A percentile compares a stretch with the other conserved stretches of the same genome.
Evolutionary conservation across 2,329 filamentous ascomycete genomes (phyloP).

Genomic region (Neoscytalidium dimidiatum): DNA sequence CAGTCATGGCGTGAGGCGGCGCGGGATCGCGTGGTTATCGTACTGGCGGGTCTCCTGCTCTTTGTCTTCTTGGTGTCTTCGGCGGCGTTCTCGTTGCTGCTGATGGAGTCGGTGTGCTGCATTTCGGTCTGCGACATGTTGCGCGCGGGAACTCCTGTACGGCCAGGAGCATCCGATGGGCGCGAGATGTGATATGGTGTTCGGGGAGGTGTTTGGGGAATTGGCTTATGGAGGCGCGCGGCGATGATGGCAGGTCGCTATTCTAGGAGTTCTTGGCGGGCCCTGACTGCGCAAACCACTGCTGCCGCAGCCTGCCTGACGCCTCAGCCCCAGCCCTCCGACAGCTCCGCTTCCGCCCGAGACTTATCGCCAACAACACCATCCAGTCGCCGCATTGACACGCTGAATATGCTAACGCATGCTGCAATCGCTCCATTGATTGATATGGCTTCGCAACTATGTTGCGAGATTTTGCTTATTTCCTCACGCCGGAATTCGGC

Average conservation of each 20-base stretch:
- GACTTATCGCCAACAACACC: neutral
- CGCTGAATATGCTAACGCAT: neutral
- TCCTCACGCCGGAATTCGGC: no score
- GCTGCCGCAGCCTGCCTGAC: constrained; percentile 1
- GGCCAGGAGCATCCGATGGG: constrained; percentile 10
- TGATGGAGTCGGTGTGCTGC: constrained; percentile 45
- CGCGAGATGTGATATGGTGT: neutral
- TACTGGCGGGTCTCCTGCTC: constrained; percentile 89
- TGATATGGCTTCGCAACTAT: neutral
- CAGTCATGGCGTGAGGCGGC: constrained; percentile 22
- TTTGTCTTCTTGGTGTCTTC: constrained; percentile 66
- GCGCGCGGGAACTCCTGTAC: neutral
- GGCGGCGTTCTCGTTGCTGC: constrained; percentile 43
- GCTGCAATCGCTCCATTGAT: neutral
- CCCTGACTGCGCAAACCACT: neutral
- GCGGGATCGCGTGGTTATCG: constrained; percentile 30
- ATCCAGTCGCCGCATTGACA: neutral
- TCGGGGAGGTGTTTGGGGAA: neutral
- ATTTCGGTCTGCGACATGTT: constrained; percentile 49
- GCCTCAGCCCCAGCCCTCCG: neutral
- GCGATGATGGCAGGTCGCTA: constrained; percentile 11
- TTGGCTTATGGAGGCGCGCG: constrained; percentile 11
- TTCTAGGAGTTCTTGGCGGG: constrained; percentile 15
- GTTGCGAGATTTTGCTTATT: no score
- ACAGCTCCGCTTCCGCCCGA: neutral